Percentiles rank a stretch among this genome's conserved stretches.
phyloP scores from a whole-genome alignment of 495 filamentous ascomycete genomes.

The Penicillium crystallinum region DNA sequence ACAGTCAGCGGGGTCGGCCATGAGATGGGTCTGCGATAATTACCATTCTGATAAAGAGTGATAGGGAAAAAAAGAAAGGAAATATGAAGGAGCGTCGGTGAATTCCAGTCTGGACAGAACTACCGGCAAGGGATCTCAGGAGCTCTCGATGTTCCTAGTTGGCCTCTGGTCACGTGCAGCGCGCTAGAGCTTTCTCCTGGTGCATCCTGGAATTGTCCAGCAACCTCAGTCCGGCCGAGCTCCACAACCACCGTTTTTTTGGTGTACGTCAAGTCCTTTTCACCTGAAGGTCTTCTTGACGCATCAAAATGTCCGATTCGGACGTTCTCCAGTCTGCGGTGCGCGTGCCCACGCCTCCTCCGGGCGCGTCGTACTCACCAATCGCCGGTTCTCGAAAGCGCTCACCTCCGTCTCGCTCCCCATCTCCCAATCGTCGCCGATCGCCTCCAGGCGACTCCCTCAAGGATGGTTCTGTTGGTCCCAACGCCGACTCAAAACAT shows the following conservation, averaged over 20 bases:
- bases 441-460: conserved; percentile 48
- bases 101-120: conserved; percentile 1
- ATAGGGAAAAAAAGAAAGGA: neutral
- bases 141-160: conserved; percentile 1
- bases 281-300: conserved; percentile 7
- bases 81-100: conserved; percentile 7
- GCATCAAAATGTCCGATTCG: conserved; percentile 39
- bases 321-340: conserved; percentile 61
- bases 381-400: conserved; percentile 54
- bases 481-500: conserved; percentile 51
- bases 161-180: conserved; percentile 6
- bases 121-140: conserved; percentile 2
- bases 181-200: conserved; percentile 30
- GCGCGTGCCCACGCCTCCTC: conserved; percentile 62
- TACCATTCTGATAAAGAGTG: conserved; percentile 27
- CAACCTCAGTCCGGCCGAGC: conserved; percentile 4
- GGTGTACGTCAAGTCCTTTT: conserved; percentile 5
- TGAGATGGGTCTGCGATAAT: neutral
- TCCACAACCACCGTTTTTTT: conserved; percentile 11
- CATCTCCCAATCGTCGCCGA: conserved; percentile 56
- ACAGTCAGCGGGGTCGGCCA: conserved; percentile 2
- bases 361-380: conserved; percentile 44
- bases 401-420: conserved; percentile 58
- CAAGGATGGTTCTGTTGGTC: conserved; percentile 33
- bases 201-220: conserved; percentile 7